These are phyloP conservation scores for Rhizopus sp. DNA, from an alignment of 371 early-diverging fungal species.

Conservation along the genomic window DNA sequence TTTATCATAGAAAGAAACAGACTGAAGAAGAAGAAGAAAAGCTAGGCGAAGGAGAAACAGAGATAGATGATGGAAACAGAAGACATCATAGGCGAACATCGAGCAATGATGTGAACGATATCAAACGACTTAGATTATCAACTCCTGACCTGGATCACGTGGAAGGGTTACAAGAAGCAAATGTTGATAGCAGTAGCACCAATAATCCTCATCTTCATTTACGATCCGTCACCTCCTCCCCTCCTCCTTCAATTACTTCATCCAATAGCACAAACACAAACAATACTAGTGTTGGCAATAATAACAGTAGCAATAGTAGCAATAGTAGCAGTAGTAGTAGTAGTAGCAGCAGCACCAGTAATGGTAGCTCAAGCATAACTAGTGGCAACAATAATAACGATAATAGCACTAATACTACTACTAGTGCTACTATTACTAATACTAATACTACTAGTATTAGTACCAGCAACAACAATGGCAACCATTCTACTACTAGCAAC, in stretches of 20 bases:
- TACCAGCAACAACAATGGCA: conserved; percentile 6
- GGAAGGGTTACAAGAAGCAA: conserved; percentile 2
- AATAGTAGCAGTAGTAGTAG: conserved; percentile 17
- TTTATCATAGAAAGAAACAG: conserved; percentile 29
- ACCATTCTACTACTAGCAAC: background rate
- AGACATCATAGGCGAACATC: conserved; percentile 53
- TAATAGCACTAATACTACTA: background rate
- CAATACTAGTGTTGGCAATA: background rate
- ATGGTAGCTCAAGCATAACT: too few relatives aligned
- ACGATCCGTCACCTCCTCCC: conserved; percentile 13
- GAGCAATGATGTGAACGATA: conserved; percentile 51
- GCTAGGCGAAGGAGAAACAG: conserved; percentile 10
- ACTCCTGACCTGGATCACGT: conserved; percentile 31
- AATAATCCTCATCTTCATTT: conserved; percentile 8
- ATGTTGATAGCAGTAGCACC: conserved; percentile 8
- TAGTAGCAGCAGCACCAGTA: too few relatives aligned
- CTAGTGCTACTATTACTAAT: too few relatives aligned
- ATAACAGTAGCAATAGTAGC: background rate
- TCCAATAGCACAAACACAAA: background rate
- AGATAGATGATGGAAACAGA: conserved; percentile 12
- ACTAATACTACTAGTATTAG: background rate
- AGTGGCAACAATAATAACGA: background rate
- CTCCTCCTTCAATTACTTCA: conserved; percentile 24
- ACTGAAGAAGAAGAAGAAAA: background rate
- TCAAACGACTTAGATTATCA: conserved; percentile 41